A percentile compares a stretch with the other conserved stretches of the same genome.
phyloP scores from a whole-genome alignment of 2,329 filamentous ascomycete genomes.

The Cadophora sp. region DNA sequence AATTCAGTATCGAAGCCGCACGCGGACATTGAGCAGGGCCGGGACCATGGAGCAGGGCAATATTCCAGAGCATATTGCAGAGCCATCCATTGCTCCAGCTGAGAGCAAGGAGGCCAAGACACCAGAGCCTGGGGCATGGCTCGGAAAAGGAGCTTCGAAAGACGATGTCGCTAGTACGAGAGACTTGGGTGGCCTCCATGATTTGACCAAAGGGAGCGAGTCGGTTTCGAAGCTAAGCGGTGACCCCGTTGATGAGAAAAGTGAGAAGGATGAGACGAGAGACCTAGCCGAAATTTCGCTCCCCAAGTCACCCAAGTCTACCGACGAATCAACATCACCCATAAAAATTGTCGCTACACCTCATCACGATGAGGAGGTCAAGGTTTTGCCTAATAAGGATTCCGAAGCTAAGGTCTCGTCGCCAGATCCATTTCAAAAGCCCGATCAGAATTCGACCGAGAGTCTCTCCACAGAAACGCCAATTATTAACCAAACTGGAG shows the following conservation, averaged over 20 bases:
- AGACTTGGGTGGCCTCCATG: background rate
- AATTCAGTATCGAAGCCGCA: conserved; percentile 37
- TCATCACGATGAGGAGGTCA: no score
- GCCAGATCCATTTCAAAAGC: background rate
- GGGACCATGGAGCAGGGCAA: conserved; percentile 7
- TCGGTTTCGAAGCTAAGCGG: background rate
- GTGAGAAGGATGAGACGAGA: background rate
- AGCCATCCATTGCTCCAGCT: background rate
- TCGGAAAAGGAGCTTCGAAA: background rate
- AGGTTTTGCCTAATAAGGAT: background rate
- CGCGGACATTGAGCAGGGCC: conserved; percentile 26
- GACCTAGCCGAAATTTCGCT: background rate
- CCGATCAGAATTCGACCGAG: background rate
- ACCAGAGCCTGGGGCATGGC: conserved; percentile 1
- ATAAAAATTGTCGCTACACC: background rate
- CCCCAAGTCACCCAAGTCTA: background rate
- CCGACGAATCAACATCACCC: background rate
- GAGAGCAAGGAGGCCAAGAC: background rate
- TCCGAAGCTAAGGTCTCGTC: background rate
- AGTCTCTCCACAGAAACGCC: background rate
- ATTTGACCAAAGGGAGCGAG: no score
- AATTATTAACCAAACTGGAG: background rate
- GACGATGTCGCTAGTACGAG: background rate
- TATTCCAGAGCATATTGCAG: no score
- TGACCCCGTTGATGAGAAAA: background rate